phyloP scores from a whole-genome alignment of 2,329 filamentous ascomycete genomes.

The Cercospora brassicicola region DNA sequence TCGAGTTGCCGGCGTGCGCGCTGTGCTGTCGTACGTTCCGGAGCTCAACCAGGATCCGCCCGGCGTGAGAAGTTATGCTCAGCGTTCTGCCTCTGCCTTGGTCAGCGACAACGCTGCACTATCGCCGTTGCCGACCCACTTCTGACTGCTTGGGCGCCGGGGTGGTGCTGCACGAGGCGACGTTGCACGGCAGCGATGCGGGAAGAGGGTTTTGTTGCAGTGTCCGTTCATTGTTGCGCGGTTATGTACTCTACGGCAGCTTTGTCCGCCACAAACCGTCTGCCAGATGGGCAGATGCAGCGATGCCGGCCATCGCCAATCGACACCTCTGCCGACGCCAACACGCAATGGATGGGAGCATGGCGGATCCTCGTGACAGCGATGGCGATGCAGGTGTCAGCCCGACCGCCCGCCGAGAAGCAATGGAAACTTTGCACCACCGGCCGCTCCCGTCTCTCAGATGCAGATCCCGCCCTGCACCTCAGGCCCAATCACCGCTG shows the following conservation, averaged over 20 bases:
- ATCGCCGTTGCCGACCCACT: not conserved
- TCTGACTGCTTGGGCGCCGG: not conserved
- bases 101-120: not conserved
- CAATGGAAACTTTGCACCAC: not conserved
- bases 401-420: constrained; percentile 1
- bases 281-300: not conserved
- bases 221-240: not conserved
- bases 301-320: not conserved
- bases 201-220: not conserved
- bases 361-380: constrained; percentile 6
- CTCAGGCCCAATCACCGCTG: not conserved
- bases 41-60: not conserved
- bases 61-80: not conserved
- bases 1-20: not conserved
- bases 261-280: constrained; percentile 7
- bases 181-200: not conserved
- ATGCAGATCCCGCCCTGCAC: not conserved
- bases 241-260: not conserved
- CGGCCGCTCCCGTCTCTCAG: not conserved
- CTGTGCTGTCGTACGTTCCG: not conserved
- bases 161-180: not conserved
- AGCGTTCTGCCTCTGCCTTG: not conserved
- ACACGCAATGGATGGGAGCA: not conserved
- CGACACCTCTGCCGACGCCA: not conserved
- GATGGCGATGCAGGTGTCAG: constrained; percentile 1